A percentile compares a stretch with the other conserved stretches of the same genome.
Conservation (phyloP, 2,329 filamentous ascomycete genomes). For the Pseudogymnoascus pannorum region DNA sequence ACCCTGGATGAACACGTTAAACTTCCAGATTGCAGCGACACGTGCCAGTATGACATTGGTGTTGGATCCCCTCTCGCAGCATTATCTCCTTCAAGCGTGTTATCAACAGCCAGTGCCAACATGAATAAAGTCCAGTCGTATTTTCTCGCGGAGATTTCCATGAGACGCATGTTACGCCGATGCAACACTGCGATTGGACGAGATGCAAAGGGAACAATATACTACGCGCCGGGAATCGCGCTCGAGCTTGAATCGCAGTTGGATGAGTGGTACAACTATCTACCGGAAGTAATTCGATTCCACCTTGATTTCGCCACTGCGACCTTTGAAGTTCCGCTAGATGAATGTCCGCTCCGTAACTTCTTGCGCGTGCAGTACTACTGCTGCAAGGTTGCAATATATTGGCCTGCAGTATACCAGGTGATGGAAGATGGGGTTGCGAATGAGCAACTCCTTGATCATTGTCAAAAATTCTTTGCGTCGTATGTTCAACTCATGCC, state of each 20-base stretch:
- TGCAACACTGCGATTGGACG: conserved; percentile 22
- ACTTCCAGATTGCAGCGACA: conserved; percentile 18
- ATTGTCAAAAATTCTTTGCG: conserved; percentile 19
- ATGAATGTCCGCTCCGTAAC: conserved; percentile 4
- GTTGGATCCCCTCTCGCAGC: background rate
- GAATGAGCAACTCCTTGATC: conserved; percentile 10
- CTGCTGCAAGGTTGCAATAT: conserved; percentile 25
- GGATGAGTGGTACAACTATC: conserved; percentile 28
- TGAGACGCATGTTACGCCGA: conserved; percentile 29
- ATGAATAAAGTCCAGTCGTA: conserved; percentile 15
- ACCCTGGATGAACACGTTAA: conserved; percentile 18
- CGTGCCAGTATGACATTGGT: conserved; percentile 18
- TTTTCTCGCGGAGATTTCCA: conserved; percentile 29
- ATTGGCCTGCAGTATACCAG: conserved; percentile 24
- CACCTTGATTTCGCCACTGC: conserved; percentile 9
- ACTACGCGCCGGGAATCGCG: conserved; percentile 24
- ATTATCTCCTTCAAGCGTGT: background rate
- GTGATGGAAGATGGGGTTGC: conserved; percentile 16
- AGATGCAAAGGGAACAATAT: conserved; percentile 14
- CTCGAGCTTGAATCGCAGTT: conserved; percentile 29
- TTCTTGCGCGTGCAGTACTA: conserved; percentile 23
- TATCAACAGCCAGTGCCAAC: background rate
- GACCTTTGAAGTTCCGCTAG: background rate
- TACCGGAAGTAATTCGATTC: conserved; percentile 26
- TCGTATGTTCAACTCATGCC: conserved; percentile 17